Conservation (phyloP, 2,329 filamentous ascomycete species). For the Camillea tinctor region DNA sequence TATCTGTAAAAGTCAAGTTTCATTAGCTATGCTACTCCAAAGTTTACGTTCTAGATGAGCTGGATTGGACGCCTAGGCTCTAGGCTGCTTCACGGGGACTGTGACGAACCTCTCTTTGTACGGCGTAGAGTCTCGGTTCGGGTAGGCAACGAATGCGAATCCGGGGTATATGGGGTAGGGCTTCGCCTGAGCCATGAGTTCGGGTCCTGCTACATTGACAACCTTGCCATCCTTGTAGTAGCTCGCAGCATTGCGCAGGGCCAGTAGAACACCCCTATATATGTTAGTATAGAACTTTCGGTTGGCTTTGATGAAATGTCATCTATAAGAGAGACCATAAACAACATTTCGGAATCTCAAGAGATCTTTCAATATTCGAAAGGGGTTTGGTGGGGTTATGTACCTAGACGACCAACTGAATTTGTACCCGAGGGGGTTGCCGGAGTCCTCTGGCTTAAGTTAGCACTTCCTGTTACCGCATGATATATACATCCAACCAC, state of each 20-base stretch:
- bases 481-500: not conserved
- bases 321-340: no score
- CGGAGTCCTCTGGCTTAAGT: conserved; percentile 63
- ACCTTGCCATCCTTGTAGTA: conserved; percentile 79
- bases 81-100: not conserved
- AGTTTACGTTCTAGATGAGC: not conserved
- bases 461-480: not conserved
- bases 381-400: not conserved
- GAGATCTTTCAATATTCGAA: not conserved
- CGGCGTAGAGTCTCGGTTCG: conserved; percentile 84
- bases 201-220: conserved; percentile 56
- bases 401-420: conserved; percentile 60
- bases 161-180: conserved; percentile 83
- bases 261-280: conserved; percentile 74
- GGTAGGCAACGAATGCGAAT: conserved; percentile 87
- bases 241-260: conserved; percentile 80
- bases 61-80: not conserved
- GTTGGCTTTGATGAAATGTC: no score
- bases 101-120: conserved; percentile 65
- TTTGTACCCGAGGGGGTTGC: conserved; percentile 93
- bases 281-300: no score
- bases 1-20: conserved; percentile 49
- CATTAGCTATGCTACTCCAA: no score
- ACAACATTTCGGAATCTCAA: conserved; percentile 54
- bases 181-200: conserved; percentile 85